Evolutionary conservation across 2,329 filamentous ascomycete species (phyloP).

Genomic region (Blastomyces silverae): DNA sequence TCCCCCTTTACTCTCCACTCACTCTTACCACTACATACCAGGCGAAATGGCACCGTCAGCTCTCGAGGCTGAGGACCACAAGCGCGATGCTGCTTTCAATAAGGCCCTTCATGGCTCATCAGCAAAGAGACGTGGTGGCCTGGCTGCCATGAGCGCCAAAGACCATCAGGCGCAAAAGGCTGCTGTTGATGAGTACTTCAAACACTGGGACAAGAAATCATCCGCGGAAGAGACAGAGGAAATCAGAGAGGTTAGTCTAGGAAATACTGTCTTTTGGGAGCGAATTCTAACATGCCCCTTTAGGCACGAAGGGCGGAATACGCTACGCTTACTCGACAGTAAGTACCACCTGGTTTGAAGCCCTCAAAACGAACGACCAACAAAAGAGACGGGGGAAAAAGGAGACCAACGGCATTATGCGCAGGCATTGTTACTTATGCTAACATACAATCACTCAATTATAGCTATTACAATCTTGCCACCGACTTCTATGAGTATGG

Average conservation of each 20-base stretch:
- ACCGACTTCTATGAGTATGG: conserved; percentile 96
- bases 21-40: conserved; percentile 8
- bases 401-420: background rate
- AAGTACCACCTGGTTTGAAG: conserved; percentile 32
- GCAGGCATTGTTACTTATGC: background rate
- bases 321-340: conserved; percentile 88
- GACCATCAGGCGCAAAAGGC: conserved; percentile 69
- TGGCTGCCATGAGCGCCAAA: conserved; percentile 80
- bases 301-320: conserved; percentile 80
- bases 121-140: conserved; percentile 61
- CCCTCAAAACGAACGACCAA: background rate
- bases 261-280: background rate
- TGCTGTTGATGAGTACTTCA: conserved; percentile 87
- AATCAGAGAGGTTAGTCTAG: conserved; percentile 58
- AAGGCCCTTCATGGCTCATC: conserved; percentile 77
- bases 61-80: conserved; percentile 76
- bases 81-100: conserved; percentile 84
- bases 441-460: conserved; percentile 18
- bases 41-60: conserved; percentile 45
- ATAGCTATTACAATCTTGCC: conserved; percentile 91
- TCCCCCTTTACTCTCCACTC: conserved; percentile 18
- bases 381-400: background rate
- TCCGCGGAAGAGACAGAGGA: conserved; percentile 74
- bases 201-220: conserved; percentile 87
- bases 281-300: conserved; percentile 15